These are phyloP conservation scores for Scleroderma bovista DNA, from an alignment of 768 basidiomycete genomes.

Conservation along the genomic window DNA sequence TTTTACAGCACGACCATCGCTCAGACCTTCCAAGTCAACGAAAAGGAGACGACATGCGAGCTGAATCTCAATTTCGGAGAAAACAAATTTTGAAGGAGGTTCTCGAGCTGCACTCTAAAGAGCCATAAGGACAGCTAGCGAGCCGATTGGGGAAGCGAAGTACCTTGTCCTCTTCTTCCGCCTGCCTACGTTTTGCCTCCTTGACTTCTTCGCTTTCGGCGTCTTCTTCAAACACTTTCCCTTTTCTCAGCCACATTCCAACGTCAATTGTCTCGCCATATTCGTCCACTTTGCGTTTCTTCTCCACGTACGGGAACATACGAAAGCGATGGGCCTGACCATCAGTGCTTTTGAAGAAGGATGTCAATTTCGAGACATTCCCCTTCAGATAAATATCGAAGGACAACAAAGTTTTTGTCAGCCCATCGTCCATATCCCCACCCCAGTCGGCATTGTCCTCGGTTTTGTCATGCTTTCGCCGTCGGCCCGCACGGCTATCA, in stretches of 20 bases:
- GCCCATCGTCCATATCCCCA: constrained; percentile 69
- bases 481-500: constrained; percentile 16
- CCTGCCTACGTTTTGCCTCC: constrained; percentile 59
- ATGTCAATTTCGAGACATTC: constrained; percentile 81
- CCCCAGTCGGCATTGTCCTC: constrained; percentile 61
- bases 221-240: constrained; percentile 87
- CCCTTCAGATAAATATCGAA: constrained; percentile 98
- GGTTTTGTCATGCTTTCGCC: constrained; percentile 44
- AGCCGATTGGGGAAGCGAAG: background rate
- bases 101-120: constrained; percentile 71
- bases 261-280: constrained; percentile 96
- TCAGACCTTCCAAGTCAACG: constrained; percentile 94
- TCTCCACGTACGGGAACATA: constrained; percentile 97
- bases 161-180: constrained; percentile 80
- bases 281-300: constrained; percentile 86
- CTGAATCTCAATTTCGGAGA: constrained; percentile 69
- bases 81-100: constrained; percentile 87
- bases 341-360: constrained; percentile 79
- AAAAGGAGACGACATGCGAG: constrained; percentile 84
- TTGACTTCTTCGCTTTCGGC: constrained; percentile 77
- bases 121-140: constrained; percentile 6
- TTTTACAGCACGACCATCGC: constrained; percentile 95
- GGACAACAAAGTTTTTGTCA: constrained; percentile 70
- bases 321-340: constrained; percentile 76
- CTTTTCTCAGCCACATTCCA: constrained; percentile 91